Evolutionary conservation across 306 rosid genomes (phyloP).

Genomic region (Castanea mollissima): DNA sequence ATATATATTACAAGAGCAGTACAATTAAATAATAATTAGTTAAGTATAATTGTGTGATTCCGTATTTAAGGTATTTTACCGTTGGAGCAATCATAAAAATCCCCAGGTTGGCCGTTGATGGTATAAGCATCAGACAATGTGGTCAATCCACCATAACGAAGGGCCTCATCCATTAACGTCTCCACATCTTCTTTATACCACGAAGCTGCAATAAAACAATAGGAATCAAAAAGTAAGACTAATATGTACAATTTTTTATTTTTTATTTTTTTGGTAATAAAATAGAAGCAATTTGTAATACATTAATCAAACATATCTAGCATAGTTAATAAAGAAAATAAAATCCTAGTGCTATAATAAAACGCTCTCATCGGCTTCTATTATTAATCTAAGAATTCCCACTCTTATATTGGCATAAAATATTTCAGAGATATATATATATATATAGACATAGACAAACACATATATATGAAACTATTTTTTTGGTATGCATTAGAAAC

Average conservation of each 20-base stretch:
- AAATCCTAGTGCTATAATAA: too few species aligned
- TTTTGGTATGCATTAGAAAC: too few species aligned
- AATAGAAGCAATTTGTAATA: too few species aligned
- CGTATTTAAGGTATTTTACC: neutral
- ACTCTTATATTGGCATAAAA: too few species aligned
- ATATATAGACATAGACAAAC: too few species aligned
- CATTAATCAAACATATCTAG: too few species aligned
- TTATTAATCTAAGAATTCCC: too few species aligned
- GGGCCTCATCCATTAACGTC: conserved; percentile 1
- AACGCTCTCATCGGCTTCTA: too few species aligned
- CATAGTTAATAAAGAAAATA: too few species aligned
- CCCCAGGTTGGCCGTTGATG: conserved; percentile 42
- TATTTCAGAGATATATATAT: too few species aligned
- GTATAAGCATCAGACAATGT: conserved; percentile 31
- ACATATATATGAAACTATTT: too few species aligned
- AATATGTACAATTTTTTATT: neutral
- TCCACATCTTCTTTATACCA: conserved; percentile 5
- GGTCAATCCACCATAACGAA: neutral
- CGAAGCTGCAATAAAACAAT: neutral
- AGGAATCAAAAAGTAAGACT: neutral
- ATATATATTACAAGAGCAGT: too few species aligned
- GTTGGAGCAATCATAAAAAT: conserved; percentile 28
- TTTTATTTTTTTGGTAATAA: neutral
- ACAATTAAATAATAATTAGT: neutral
- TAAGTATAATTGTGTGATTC: neutral